Evolutionary conservation across 1,139 yeast genomes (phyloP).

Genomic region (Taphrina pruni): DNA sequence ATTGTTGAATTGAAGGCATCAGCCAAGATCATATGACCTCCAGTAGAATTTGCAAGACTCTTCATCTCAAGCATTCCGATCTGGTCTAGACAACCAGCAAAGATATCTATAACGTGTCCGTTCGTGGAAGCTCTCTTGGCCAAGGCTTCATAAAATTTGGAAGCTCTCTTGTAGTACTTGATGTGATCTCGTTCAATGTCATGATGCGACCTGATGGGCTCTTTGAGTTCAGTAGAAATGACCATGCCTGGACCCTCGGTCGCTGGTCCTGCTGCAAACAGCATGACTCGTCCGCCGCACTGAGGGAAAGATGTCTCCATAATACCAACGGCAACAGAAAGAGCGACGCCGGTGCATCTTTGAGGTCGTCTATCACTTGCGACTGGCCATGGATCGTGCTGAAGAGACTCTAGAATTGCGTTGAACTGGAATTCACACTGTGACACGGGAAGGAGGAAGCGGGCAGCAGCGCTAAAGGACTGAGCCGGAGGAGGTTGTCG

Average conservation of each 20-base stretch:
- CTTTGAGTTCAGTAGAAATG: conserved; percentile 88
- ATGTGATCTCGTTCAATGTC: conserved; percentile 91
- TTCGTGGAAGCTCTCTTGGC: conserved; percentile 76
- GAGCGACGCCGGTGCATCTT: conserved; percentile 92
- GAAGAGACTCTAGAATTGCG: conserved; percentile 75
- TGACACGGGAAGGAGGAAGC: conserved; percentile 84
- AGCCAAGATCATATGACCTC: conserved; percentile 87
- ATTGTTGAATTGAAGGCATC: conserved; percentile 97
- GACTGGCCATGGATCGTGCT: conserved; percentile 90
- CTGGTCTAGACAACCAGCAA: conserved; percentile 98
- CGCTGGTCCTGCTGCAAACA: conserved; percentile 94
- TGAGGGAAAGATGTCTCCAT: conserved; percentile 87
- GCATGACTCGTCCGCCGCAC: conserved; percentile 86
- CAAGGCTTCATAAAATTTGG: conserved; percentile 78
- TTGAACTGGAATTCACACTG: conserved; percentile 88
- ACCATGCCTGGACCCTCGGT: conserved; percentile 95
- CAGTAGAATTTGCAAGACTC: conserved; percentile 82
- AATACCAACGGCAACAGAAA: conserved; percentile 80
- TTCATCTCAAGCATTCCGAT: conserved; percentile 98
- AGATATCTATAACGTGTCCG: conserved; percentile 88
- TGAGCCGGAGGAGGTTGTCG: conserved; percentile 47
- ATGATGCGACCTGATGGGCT: conserved; percentile 95
- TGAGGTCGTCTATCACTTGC: conserved; percentile 85
- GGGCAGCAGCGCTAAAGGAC: conserved; percentile 58
- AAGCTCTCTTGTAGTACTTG: conserved; percentile 89